Conservation (phyloP, 306 rosid species). For the Cicer arietinum region DNA sequence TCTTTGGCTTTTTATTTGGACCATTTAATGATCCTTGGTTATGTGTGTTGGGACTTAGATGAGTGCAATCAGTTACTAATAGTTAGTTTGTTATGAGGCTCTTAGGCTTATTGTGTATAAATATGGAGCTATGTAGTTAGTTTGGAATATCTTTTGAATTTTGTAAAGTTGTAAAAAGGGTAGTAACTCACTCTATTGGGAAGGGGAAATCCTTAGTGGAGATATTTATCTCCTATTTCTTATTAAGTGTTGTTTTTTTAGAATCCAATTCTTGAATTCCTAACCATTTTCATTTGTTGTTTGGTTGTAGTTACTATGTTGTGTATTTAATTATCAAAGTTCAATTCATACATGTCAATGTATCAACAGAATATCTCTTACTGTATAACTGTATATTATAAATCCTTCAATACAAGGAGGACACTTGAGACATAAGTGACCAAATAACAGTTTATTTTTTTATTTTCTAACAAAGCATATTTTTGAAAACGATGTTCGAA, state of each 20-base stretch:
- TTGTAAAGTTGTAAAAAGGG: no score
- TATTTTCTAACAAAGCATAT: not conserved
- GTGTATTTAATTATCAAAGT: not conserved
- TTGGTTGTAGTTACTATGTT: not conserved
- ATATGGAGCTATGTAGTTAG: no score
- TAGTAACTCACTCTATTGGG: no score
- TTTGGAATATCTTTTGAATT: no score
- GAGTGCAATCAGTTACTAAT: no score
- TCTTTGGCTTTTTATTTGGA: constrained; percentile 13
- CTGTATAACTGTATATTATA: not conserved
- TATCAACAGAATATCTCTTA: not conserved
- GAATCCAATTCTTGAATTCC: no score
- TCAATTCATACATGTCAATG: not conserved
- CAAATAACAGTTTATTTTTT: not conserved
- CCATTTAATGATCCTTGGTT: constrained; percentile 27
- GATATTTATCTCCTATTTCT: no score
- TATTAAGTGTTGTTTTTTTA: no score
- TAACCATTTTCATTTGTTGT: not conserved
- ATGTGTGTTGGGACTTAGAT: no score
- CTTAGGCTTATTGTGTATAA: no score
- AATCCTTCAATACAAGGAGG: not conserved
- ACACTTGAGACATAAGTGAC: not conserved
- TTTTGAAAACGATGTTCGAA: not conserved
- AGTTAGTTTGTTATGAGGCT: no score
- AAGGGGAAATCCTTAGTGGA: no score